Evolutionary conservation across 2,329 filamentous ascomycete genomes (phyloP), one percentile per base, ranked within the genome.

Genomic region (Aspergillus uvarum): DNA sequence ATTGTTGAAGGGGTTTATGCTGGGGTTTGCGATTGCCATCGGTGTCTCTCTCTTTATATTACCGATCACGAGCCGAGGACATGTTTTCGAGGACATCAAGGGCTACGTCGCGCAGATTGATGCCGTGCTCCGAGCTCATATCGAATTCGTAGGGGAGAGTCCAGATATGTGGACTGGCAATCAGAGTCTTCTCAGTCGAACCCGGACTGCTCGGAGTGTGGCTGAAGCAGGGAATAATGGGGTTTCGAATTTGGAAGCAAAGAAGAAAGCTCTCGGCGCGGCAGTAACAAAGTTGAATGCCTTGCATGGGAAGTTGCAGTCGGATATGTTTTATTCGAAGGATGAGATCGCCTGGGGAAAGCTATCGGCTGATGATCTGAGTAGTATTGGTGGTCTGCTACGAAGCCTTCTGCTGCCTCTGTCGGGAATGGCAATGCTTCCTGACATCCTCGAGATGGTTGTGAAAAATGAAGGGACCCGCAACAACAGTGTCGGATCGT

Each of bases 301-400:
- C 14, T 70, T 91, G 1, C 81, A 86, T 51, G 86, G 85, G 2
- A 90, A 89, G 70, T 74, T 91, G 12, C 80, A 86, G 58, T 81
- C 82, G 0, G 89, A 92, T 65, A 72, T 91, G 22, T 79, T 83
- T 2, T 91, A 90, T 69, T 89, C 88, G 0, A 91, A 91, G 73
- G 81, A 89, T 54, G 89, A 92, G 65, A 76, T 89, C n/a, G 88
- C 87, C 0, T 87, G 84, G 76, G 89, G 88, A 2, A 89, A 88
- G 64, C 74, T 92, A 5, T 82, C 83, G n/a, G 83, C 87, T 0
- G 82, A 87, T 47, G 88, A 91, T 63, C 72, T 91, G 8, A 81
- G 85, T 59, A 75, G 82, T 24, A 80, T 89, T 3, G 84, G 83
- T 61, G 80, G 78, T 49, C 74, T 85, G 1, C 72, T 91, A n/a